A percentile compares a stretch with the other conserved stretches of the same genome.
These are phyloP conservation scores for Corylus heterophylla DNA, from an alignment of 306 rosid genomes.

Conservation along the genomic window DNA sequence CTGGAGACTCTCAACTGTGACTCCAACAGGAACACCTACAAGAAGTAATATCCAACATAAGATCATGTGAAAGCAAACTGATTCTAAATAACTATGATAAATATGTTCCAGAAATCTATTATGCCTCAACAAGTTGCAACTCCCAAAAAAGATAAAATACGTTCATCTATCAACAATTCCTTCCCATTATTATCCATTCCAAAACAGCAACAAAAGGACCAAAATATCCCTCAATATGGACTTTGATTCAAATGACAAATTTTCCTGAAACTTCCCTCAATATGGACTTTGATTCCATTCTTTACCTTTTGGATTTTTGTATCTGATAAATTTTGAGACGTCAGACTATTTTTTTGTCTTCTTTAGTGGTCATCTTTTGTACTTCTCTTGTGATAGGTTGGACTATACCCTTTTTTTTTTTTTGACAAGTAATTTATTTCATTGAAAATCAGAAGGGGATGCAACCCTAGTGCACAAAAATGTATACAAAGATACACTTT, in stretches of 20 bases:
- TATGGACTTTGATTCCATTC: not conserved
- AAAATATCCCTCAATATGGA: not conserved
- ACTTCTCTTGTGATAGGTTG: not conserved
- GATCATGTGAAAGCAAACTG: constrained; percentile 14
- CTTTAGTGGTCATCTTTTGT: not conserved
- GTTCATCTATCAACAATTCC: too few species aligned
- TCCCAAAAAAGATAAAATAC: not conserved
- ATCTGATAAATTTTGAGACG: not conserved
- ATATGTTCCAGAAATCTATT: not conserved
- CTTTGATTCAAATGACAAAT: not conserved
- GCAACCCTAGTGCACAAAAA: too few species aligned
- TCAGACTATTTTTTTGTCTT: not conserved
- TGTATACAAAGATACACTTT: not conserved
- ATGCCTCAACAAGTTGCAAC: not conserved
- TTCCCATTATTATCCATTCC: too few species aligned
- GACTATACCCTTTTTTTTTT: not conserved
- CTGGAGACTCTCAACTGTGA: constrained; percentile 82
- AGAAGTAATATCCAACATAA: constrained; percentile 25
- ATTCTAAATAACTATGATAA: not conserved
- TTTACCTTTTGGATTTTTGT: not conserved
- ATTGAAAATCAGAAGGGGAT: too few species aligned
- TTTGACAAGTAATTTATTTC: too few species aligned
- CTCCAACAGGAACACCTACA: constrained; percentile 73
- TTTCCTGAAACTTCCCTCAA: not conserved
- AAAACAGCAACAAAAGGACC: not conserved